Conservation (phyloP, 164 flowering plant species). For the Dillenia suffruticosa region DNA sequence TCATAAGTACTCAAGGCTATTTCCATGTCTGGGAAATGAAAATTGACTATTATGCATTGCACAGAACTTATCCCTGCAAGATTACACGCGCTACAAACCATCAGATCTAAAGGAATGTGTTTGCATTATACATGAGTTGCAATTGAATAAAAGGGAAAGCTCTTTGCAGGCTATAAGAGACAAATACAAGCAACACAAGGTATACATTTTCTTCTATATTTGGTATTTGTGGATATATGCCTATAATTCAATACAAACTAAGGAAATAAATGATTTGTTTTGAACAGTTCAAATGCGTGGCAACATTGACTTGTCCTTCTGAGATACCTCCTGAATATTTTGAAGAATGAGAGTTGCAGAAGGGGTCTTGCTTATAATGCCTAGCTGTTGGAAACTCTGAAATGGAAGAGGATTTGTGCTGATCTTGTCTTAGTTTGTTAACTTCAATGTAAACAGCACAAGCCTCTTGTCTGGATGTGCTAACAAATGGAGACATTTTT, state of each 20-base stretch:
- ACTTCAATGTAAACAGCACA: no score
- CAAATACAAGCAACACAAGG: slow-evolving; percentile 67
- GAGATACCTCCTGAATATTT: slow-evolving; percentile 49
- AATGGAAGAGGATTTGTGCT: no score
- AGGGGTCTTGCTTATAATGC: no score
- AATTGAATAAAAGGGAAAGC: slow-evolving; percentile 33
- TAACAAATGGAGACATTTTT: no score
- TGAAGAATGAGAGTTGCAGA: slow-evolving; percentile 5
- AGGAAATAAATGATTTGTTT: background rate
- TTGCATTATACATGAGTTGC: slow-evolving; percentile 50
- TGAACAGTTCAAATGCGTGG: slow-evolving; percentile 57
- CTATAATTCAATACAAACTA: no score
- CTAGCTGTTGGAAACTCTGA: no score
- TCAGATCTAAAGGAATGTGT: slow-evolving; percentile 65
- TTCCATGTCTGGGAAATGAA: background rate
- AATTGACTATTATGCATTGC: background rate
- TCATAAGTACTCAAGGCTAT: background rate
- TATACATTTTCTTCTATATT: slow-evolving; percentile 7
- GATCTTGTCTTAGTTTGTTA: no score
- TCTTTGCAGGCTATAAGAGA: slow-evolving; percentile 39
- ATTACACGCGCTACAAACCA: slow-evolving; percentile 43
- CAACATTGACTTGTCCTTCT: slow-evolving; percentile 33
- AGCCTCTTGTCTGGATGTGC: no score
- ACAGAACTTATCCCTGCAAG: slow-evolving; percentile 41
- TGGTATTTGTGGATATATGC: background rate